Conservation (phyloP, 441 rosid species). For the Breynia disticha region DNA sequence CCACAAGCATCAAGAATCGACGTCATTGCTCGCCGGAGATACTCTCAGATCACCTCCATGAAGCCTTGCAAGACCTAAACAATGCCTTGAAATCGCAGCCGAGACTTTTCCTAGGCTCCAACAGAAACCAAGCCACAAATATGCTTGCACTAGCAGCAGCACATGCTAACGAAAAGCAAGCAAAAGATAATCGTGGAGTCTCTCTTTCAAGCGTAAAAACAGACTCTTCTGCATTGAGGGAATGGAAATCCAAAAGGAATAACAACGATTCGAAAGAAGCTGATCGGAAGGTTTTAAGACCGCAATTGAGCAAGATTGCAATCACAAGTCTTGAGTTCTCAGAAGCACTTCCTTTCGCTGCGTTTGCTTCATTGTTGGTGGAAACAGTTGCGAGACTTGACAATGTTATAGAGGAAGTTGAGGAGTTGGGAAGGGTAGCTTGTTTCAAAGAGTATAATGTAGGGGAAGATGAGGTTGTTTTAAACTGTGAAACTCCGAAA, state of each 20-base stretch:
- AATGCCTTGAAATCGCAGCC: conserved; percentile 70
- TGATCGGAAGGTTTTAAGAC: conserved; percentile 46
- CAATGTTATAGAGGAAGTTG: conserved; percentile 61
- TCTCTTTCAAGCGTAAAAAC: conserved; percentile 41
- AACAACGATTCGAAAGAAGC: conserved; percentile 19
- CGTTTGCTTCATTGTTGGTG: conserved; percentile 67
- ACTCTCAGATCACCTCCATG: conserved; percentile 63
- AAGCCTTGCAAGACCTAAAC: conserved; percentile 65
- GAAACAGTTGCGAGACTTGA: conserved; percentile 79
- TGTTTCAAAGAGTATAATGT: conserved; percentile 48
- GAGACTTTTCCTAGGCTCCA: conserved; percentile 54
- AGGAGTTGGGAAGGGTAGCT: conserved; percentile 60
- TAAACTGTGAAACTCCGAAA: conserved; percentile 27
- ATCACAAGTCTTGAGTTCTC: conserved; percentile 68
- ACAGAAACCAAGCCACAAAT: conserved; percentile 19
- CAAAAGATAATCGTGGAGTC: conserved; percentile 13
- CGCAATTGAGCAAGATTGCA: conserved; percentile 57
- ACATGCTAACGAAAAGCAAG: conserved; percentile 25
- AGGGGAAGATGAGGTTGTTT: conserved; percentile 28
- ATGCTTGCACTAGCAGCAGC: conserved; percentile 50
- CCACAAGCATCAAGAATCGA: conserved; percentile 46
- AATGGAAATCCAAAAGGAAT: conserved; percentile 29
- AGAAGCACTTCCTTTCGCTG: conserved; percentile 82
- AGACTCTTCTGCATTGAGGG: conserved; percentile 40
- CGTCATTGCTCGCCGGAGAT: conserved; percentile 69